phyloP scores from a whole-genome alignment of 768 basidiomycete genomes.

The Leccinum fibrillosum region DNA sequence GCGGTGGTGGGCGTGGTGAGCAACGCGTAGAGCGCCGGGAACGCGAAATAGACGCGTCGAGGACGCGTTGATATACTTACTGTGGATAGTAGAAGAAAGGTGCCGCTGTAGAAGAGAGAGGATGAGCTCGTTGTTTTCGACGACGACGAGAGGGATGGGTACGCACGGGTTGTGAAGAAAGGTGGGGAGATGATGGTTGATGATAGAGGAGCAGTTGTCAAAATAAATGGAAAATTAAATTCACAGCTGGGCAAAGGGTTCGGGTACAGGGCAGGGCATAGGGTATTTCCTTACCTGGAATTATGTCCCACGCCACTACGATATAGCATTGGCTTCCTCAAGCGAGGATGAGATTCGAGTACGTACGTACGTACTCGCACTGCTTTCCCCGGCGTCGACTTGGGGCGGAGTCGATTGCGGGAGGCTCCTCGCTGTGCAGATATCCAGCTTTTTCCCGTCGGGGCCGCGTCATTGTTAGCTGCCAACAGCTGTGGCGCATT shows the following conservation, averaged over 20 bases:
- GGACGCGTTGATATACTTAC: constrained; percentile 42
- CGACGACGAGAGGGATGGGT: constrained; percentile 27
- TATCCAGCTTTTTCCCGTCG: not conserved
- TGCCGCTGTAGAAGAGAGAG: constrained; percentile 13
- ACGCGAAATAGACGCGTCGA: constrained; percentile 35
- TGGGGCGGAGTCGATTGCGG: not conserved
- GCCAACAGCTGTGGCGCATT: not conserved
- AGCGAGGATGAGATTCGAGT: constrained; percentile 6
- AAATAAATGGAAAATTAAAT: constrained; percentile 61
- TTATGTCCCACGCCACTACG: constrained; percentile 25
- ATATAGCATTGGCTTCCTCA: constrained; percentile 6
- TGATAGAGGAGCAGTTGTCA: constrained; percentile 27
- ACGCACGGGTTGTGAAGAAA: constrained; percentile 43
- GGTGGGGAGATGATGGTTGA: constrained; percentile 22
- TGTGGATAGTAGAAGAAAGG: constrained; percentile 30
- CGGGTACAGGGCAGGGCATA: constrained; percentile 41
- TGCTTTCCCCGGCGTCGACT: not conserved
- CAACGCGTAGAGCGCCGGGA: constrained; percentile 11
- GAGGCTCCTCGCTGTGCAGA: not conserved
- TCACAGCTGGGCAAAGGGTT: constrained; percentile 74
- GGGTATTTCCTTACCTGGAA: constrained; percentile 26
- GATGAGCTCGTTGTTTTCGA: constrained; percentile 36
- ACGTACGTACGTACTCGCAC: not conserved
- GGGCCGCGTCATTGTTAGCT: not conserved
- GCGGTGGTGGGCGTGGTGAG: constrained; percentile 11